Conservation (phyloP, 2,329 filamentous ascomycete genomes). For the Leptographium radiaticola region DNA sequence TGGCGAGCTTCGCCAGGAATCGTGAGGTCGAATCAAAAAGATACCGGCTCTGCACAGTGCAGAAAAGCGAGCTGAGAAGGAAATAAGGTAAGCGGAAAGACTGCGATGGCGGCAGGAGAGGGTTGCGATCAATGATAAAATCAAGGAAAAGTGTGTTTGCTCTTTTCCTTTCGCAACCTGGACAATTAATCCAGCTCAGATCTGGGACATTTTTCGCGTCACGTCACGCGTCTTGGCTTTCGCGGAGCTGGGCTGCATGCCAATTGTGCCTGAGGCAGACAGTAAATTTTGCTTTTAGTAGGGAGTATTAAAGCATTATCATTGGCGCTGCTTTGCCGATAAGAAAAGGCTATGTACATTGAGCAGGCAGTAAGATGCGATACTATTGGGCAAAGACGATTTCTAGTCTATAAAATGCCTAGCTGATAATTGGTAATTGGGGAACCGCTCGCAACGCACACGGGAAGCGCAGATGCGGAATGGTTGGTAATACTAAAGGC, state of each 20-base stretch:
- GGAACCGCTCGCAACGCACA: too few species aligned
- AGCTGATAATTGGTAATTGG: too few species aligned
- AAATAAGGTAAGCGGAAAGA: conserved; percentile 1
- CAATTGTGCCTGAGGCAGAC: background rate
- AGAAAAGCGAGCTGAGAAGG: too few species aligned
- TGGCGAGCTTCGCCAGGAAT: conserved; percentile 23
- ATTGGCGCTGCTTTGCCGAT: too few species aligned
- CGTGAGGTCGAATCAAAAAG: background rate
- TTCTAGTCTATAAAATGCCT: too few species aligned
- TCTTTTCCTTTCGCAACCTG: background rate
- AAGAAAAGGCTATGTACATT: background rate
- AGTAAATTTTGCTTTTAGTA: background rate
- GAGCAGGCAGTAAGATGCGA: background rate
- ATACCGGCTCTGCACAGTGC: too few species aligned
- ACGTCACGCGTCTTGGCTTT: conserved; percentile 10
- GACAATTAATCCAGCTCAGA: background rate
- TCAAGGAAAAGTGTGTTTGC: background rate
- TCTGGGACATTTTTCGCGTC: conserved; percentile 11
- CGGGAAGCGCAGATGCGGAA: too few species aligned
- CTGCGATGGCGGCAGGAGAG: background rate
- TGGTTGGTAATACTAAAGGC: too few species aligned
- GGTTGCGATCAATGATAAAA: background rate
- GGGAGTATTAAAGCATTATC: background rate
- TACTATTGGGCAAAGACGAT: too few species aligned
- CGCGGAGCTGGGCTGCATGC: background rate